phyloP scores from a whole-genome alignment of 1,284 basidiomycete genomes.

The Coriolopsis trogii region DNA sequence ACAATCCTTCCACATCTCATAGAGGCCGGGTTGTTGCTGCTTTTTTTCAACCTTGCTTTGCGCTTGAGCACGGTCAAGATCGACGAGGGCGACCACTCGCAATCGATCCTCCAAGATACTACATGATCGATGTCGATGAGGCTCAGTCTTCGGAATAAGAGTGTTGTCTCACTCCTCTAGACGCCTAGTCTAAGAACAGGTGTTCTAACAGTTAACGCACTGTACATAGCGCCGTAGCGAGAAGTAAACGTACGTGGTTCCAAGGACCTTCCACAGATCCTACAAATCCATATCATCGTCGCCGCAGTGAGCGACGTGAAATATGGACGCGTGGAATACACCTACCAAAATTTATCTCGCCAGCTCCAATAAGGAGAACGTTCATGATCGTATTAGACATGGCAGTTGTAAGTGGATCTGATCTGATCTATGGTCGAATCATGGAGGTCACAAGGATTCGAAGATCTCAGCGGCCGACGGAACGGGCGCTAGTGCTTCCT shows the following conservation, averaged over 20 bases:
- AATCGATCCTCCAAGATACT: conserved; percentile 23
- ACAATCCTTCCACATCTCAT: conserved; percentile 15
- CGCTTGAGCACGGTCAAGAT: conserved; percentile 22
- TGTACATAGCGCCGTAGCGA: neutral
- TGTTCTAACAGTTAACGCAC: neutral
- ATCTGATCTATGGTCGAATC: no score
- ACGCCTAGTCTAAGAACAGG: conserved; percentile 18
- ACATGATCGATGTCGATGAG: neutral
- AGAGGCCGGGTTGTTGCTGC: neutral
- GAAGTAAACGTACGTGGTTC: conserved; percentile 42
- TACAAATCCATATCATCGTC: conserved; percentile 4
- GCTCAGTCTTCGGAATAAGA: neutral
- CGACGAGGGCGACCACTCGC: conserved; percentile 25
- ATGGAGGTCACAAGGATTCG: no score
- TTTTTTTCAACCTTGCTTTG: conserved; percentile 17
- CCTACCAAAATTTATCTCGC: conserved; percentile 51
- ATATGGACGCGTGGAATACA: neutral
- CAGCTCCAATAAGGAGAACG: conserved; percentile 54
- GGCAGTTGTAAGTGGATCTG: neutral
- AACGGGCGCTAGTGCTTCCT: no score
- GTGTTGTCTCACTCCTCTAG: conserved; percentile 20
- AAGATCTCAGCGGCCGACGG: no score
- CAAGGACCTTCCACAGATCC: conserved; percentile 45
- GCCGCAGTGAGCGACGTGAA: neutral
- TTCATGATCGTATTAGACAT: conserved; percentile 34